phyloP scores from a whole-genome alignment of 768 basidiomycete genomes.

The Mycena leptocephala region DNA sequence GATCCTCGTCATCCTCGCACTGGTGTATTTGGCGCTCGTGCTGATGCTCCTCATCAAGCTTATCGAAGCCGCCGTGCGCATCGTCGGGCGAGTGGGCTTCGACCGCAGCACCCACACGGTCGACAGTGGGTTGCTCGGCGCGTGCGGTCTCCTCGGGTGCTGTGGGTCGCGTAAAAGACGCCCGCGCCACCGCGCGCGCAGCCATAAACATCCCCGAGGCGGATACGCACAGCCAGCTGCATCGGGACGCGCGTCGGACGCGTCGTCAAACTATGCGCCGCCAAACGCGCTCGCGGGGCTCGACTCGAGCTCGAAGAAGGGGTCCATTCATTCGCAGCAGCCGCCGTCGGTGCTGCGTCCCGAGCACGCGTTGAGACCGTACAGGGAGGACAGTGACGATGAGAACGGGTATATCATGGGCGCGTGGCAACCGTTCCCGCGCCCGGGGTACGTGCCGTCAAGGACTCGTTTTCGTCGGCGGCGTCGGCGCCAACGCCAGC shows the following conservation, averaged over 20 bases:
- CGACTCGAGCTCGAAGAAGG: slow-evolving; percentile 58
- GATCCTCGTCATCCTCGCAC: slow-evolving; percentile 85
- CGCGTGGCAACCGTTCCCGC: slow-evolving; percentile 89
- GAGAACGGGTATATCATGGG: slow-evolving; percentile 92
- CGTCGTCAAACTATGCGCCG: slow-evolving; percentile 58
- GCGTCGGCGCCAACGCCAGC: slow-evolving; percentile 34
- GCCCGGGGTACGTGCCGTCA: slow-evolving; percentile 66
- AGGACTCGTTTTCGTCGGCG: slow-evolving; percentile 44
- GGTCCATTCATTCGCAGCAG: slow-evolving; percentile 70
- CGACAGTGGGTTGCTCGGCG: slow-evolving; percentile 92
- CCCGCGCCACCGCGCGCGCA: slow-evolving; percentile 44
- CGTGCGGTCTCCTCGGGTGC: slow-evolving; percentile 81
- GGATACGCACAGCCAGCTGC: slow-evolving; percentile 30
- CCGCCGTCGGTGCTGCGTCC: slow-evolving; percentile 85
- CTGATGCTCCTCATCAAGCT: slow-evolving; percentile 91
- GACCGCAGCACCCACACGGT: slow-evolving; percentile 85
- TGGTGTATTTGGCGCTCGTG: slow-evolving; percentile 88
- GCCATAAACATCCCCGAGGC: slow-evolving; percentile 8
- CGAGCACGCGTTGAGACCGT: slow-evolving; percentile 84
- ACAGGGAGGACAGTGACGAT: slow-evolving; percentile 85
- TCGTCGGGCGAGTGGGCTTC: slow-evolving; percentile 85
- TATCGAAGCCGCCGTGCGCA: slow-evolving; percentile 85
- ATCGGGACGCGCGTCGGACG: slow-evolving; percentile 51
- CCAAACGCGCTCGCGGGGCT: slow-evolving; percentile 54
- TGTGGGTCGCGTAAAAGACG: slow-evolving; percentile 65